Base-by-base conservation (phyloP, 106 monocot species). In the Dendrobium chrysotoxum region DNA sequence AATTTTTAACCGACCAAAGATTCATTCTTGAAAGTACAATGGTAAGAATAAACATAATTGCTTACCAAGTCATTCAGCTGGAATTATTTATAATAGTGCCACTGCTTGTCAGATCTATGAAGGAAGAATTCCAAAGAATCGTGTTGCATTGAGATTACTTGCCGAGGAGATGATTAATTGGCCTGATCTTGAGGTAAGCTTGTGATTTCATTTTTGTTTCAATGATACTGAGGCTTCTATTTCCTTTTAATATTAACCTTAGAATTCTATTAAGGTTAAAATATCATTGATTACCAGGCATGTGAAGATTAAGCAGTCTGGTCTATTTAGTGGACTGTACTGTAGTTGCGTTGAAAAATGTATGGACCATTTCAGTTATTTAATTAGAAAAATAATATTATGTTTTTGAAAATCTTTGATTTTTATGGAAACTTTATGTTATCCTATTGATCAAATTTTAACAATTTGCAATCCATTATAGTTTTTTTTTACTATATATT, bases 111-210 rank as follows among this genome's bases (percentile, higher is more conserved):
- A 96, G 96, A 89, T 96, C 38, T 31, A 92, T 81, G 92, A 92
- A 85, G 96, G 94, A 55, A 87, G 84, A 80, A 85, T 96, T 79
- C 96, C 96, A 53, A 71, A 90, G 38, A 82, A 96, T 73, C 88
- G 94, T 77, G 57, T 80, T 79, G 92, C 90, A 35, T 86, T 96
- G 28, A 83, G 75, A 50, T 77, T 94, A 42, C 96, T 96, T 82
- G 94, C 96, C 13, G 89, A 94, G 84, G 92, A 94, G 87, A 92
- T 96, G 92, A 25, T 81, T 45, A 84, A 94, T 64, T 96, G 96
- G 94, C 96, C 96, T 75, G 92, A 96, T 79, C 87, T 96, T 85
- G 96, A 96, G 92, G 96, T 96, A 82, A 44, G 40, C 23, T 55
- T n/a, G 45, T 70, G 54, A 71, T 70, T 31, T 76, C 39, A 0